A percentile compares a stretch with the other conserved stretches of the same genome.
phyloP scores from a whole-genome alignment of 164 flowering plant genomes.

The Cinnamomum micranthum region DNA sequence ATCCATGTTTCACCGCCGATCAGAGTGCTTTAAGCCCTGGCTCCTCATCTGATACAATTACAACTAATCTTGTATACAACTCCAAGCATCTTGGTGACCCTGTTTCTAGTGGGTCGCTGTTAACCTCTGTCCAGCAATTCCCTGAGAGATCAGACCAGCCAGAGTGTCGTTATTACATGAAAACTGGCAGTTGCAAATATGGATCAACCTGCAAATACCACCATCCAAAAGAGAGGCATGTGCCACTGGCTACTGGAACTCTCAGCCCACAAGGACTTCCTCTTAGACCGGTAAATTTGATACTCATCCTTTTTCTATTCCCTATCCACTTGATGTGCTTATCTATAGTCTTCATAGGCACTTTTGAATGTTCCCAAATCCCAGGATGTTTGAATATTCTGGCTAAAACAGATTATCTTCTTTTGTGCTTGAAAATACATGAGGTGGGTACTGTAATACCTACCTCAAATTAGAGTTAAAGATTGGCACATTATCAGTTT shows the following conservation, averaged over 20 bases:
- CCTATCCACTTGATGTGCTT: neutral
- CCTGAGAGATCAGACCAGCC: constrained; percentile 88
- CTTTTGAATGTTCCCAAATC: too few species aligned
- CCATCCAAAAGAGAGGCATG: constrained; percentile 66
- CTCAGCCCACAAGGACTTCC: constrained; percentile 64
- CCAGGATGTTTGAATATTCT: too few species aligned
- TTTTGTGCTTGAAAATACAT: neutral
- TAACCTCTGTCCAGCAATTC: constrained; percentile 23
- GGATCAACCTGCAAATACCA: constrained; percentile 76
- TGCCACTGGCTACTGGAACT: constrained; percentile 28
- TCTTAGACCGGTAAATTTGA: constrained; percentile 64
- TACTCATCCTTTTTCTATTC: neutral
- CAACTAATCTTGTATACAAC: constrained; percentile 35
- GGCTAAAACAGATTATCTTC: too few species aligned
- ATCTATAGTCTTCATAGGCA: neutral
- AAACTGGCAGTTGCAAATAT: constrained; percentile 73
- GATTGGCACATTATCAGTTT: neutral
- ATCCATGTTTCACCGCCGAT: neutral
- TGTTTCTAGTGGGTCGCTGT: constrained; percentile 32
- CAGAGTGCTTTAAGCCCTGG: constrained; percentile 44
- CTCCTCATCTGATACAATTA: constrained; percentile 33
- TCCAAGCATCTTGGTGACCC: constrained; percentile 35
- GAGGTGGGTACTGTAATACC: neutral
- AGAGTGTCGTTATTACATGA: constrained; percentile 74
- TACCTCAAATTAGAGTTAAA: neutral